Conservation (phyloP, 345 rosid genomes). For the Dipteronia dyeriana region DNA sequence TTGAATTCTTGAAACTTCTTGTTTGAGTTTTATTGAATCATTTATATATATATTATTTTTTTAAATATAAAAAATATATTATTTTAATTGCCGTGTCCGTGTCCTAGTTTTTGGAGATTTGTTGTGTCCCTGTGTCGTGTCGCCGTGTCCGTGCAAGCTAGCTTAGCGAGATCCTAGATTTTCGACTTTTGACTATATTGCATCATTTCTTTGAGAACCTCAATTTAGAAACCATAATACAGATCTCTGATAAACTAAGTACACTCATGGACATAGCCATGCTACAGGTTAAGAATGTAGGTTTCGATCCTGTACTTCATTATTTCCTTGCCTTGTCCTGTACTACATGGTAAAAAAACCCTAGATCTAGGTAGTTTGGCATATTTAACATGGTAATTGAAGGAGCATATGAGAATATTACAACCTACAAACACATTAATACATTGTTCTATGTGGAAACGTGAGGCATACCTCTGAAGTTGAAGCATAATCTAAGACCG, state of each 20-base stretch:
- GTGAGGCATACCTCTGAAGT: constrained; percentile 59
- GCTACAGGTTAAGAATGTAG: background rate
- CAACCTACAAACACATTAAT: background rate
- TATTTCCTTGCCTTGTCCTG: background rate
- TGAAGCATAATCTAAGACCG: constrained; percentile 52
- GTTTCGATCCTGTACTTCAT: background rate
- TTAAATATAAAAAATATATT: too few relatives aligned
- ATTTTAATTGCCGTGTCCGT: too few relatives aligned
- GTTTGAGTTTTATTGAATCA: too few relatives aligned
- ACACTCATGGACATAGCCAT: background rate
- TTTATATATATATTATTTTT: too few relatives aligned
- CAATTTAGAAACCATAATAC: background rate
- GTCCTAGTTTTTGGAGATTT: too few relatives aligned
- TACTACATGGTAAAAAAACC: background rate
- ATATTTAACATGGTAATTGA: background rate
- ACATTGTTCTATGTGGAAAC: background rate
- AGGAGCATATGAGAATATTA: background rate
- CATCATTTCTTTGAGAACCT: background rate
- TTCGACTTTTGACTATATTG: background rate
- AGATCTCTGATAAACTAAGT: background rate
- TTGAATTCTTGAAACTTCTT: too few relatives aligned
- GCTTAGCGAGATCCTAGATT: background rate
- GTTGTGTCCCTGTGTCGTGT: too few relatives aligned
- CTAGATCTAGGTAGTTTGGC: background rate
- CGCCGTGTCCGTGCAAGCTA: too few relatives aligned